Evolutionary conservation across 2,329 filamentous ascomycete genomes (phyloP).

Genomic region (Aspergillus sp.): DNA sequence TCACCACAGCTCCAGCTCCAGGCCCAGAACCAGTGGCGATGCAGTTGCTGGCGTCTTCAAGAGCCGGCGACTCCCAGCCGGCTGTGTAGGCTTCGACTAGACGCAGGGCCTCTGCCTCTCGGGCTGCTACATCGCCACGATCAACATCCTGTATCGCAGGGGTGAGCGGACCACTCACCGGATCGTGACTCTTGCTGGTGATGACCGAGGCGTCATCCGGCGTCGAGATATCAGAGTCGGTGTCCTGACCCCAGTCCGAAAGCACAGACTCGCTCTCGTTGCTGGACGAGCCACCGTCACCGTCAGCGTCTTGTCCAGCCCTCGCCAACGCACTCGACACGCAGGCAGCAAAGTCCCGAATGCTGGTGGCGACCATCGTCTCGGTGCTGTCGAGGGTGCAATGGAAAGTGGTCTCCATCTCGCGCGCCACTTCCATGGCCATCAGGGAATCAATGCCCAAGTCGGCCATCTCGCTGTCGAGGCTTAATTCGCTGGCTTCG

Average conservation of each 20-base stretch:
- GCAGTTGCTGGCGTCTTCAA: background rate
- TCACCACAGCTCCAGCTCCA: slow-evolving; percentile 22
- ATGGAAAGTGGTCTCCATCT: slow-evolving; percentile 4
- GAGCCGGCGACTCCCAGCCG: background rate
- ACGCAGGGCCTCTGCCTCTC: background rate
- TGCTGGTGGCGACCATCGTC: slow-evolving; percentile 2
- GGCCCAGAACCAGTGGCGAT: too few relatives aligned
- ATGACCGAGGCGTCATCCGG: background rate
- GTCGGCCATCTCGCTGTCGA: slow-evolving; percentile 40
- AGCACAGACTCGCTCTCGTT: background rate
- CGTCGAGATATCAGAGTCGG: background rate
- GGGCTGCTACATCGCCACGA: background rate
- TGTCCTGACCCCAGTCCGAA: background rate
- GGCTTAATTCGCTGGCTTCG: slow-evolving; percentile 39
- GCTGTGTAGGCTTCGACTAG: background rate
- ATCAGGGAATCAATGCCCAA: slow-evolving; percentile 14
- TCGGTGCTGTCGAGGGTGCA: slow-evolving; percentile 1
- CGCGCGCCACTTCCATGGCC: slow-evolving; percentile 13
- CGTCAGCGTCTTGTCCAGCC: background rate
- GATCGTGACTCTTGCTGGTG: background rate
- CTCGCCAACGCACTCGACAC: background rate
- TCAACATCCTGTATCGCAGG: background rate
- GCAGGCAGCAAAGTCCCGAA: slow-evolving; percentile 2
- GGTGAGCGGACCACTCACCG: background rate
- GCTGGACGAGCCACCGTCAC: background rate